Percentiles rank a stretch among this genome's conserved stretches.
Evolutionary conservation across 2,329 filamentous ascomycete genomes (phyloP).

Genomic region (Alternaria triticina): DNA sequence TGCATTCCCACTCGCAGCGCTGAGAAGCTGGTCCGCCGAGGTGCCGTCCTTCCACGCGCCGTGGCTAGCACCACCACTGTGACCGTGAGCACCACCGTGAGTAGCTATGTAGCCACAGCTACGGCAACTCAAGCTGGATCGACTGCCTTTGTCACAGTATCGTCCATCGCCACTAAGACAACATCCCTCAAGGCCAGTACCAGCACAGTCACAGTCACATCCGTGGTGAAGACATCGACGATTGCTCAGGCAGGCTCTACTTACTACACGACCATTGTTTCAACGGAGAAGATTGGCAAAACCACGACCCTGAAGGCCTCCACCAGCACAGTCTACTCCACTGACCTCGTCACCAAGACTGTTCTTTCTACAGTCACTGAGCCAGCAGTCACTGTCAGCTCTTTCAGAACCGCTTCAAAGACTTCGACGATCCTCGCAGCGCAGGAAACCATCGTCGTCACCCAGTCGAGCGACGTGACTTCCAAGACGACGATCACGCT

Average conservation of each 20-base stretch:
- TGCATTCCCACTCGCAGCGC: slow-evolving; percentile 34
- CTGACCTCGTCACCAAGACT: slow-evolving; percentile 13
- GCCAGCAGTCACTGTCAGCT: slow-evolving; percentile 25
- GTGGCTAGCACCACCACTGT: slow-evolving; percentile 26
- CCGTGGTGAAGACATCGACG: slow-evolving; percentile 27
- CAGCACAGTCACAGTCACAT: slow-evolving; percentile 24
- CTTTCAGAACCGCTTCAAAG: slow-evolving; percentile 17
- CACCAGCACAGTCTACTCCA: slow-evolving; percentile 19
- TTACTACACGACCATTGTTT: slow-evolving; percentile 18
- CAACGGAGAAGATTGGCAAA: slow-evolving; percentile 22
- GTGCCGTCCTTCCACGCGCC: slow-evolving; percentile 21
- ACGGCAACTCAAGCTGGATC: slow-evolving; percentile 19
- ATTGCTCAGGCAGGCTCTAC: slow-evolving; percentile 33
- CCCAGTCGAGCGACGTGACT: slow-evolving; percentile 8
- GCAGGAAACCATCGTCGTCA: slow-evolving; percentile 19
- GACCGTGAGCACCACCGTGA: slow-evolving; percentile 32
- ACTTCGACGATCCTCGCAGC: slow-evolving; percentile 12
- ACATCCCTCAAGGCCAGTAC: slow-evolving; percentile 21
- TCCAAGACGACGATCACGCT: slow-evolving; percentile 29
- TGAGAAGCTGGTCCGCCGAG: slow-evolving; percentile 18
- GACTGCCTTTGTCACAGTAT: slow-evolving; percentile 20
- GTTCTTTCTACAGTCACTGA: slow-evolving; percentile 23
- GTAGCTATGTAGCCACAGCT: slow-evolving; percentile 24
- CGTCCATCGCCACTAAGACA: slow-evolving; percentile 12
- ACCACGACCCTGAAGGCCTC: slow-evolving; percentile 25